Percentiles rank a stretch among this genome's conserved stretches.
These are phyloP conservation scores for Ceriops tagal DNA, from an alignment of 345 rosid genomes.

Conservation along the genomic window DNA sequence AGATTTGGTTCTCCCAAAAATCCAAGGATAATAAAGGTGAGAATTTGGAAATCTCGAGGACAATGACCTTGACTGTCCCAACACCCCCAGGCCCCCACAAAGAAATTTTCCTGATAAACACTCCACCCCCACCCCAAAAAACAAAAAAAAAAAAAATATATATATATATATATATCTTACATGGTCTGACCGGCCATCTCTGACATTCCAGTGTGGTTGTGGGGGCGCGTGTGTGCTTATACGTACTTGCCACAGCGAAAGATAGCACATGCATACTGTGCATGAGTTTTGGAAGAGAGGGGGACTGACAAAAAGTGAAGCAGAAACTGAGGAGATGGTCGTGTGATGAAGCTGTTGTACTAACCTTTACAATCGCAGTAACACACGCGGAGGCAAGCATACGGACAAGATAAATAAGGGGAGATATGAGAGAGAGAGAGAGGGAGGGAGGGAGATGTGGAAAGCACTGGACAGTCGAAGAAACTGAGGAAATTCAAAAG, in stretches of 20 bases:
- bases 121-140: background rate
- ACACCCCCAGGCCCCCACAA: conserved; percentile 3
- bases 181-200: background rate
- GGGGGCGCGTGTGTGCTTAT: background rate
- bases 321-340: conserved; percentile 23
- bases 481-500: conserved; percentile 33
- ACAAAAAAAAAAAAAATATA: too few species aligned
- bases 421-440: background rate
- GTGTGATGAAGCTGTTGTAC: conserved; percentile 28
- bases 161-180: too few species aligned
- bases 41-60: conserved; percentile 39
- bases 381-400: too few species aligned
- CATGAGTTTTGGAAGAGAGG: background rate
- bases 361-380: background rate
- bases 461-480: conserved; percentile 29
- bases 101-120: background rate
- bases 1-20: conserved; percentile 23
- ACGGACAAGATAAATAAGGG: background rate
- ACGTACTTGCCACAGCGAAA: background rate
- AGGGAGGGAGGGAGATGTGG: background rate
- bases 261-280: background rate
- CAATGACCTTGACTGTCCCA: conserved; percentile 19
- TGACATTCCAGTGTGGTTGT: too few species aligned
- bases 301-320: conserved; percentile 38
- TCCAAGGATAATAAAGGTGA: conserved; percentile 30